Percentiles rank a stretch among this genome's conserved stretches.
These are phyloP conservation scores for Cercophora newfieldiana DNA, from an alignment of 495 filamentous ascomycete genomes.

Conservation along the genomic window DNA sequence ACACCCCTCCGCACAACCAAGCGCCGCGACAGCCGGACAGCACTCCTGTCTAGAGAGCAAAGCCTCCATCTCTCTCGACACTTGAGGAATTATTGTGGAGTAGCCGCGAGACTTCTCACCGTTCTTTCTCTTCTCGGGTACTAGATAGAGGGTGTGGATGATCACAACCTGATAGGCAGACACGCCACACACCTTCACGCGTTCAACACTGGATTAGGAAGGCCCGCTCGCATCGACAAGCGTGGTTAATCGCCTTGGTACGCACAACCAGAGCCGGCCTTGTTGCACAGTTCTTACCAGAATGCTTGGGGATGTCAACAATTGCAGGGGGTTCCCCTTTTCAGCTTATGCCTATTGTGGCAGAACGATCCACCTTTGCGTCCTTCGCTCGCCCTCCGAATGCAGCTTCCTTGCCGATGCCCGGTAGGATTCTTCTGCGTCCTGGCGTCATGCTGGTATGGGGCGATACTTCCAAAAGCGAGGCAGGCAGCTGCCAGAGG, in stretches of 20 bases:
- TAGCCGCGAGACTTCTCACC: too few species aligned
- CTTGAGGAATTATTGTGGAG: too few species aligned
- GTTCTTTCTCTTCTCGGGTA: neutral
- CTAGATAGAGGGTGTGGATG: neutral
- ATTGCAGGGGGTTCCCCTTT: neutral
- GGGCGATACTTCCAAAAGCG: too few species aligned
- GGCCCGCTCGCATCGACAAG: neutral
- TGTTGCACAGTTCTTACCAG: neutral
- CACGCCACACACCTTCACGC: neutral
- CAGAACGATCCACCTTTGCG: neutral
- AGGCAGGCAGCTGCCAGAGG: too few species aligned
- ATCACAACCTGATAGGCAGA: neutral
- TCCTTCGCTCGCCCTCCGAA: neutral
- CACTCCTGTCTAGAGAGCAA: too few species aligned
- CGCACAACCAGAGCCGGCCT: neutral
- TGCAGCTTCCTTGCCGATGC: too few species aligned
- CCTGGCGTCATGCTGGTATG: too few species aligned
- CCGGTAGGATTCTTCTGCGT: too few species aligned
- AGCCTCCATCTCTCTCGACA: neutral
- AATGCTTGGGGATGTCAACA: neutral
- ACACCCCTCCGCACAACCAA: too few species aligned
- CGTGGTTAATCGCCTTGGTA: neutral
- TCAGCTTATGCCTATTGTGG: neutral
- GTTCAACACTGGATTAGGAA: neutral
- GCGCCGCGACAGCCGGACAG: too few species aligned